Evolutionary conservation across 495 filamentous ascomycete species (phyloP).

Genomic region (Hyaloscypha bicolor): DNA sequence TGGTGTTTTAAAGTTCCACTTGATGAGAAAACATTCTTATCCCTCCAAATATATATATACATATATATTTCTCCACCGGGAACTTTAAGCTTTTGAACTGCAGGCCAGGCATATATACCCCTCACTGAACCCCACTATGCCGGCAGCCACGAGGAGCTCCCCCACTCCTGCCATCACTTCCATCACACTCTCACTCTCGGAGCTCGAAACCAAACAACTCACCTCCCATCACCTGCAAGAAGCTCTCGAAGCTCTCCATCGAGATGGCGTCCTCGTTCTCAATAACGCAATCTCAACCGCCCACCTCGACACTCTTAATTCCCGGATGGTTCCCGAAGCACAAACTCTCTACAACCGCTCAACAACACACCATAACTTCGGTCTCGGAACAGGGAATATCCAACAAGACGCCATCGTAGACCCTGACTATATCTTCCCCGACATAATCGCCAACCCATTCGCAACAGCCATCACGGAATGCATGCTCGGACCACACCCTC

Average conservation of each 20-base stretch:
- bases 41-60: background rate
- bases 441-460: slow-evolving; percentile 50
- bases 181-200: slow-evolving; percentile 6
- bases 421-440: slow-evolving; percentile 41
- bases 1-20: background rate
- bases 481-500: slow-evolving; percentile 46
- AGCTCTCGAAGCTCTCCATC: slow-evolving; percentile 38
- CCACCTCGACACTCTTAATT: slow-evolving; percentile 49
- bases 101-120: background rate
- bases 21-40: background rate
- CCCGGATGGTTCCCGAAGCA: slow-evolving; percentile 54
- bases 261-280: slow-evolving; percentile 62
- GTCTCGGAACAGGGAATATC: slow-evolving; percentile 51
- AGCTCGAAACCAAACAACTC: slow-evolving; percentile 8
- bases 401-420: slow-evolving; percentile 54
- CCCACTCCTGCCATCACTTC: slow-evolving; percentile 1
- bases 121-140: background rate
- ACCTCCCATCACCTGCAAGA: slow-evolving; percentile 16
- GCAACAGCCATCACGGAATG: slow-evolving; percentile 50
- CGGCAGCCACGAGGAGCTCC: background rate
- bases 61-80: background rate
- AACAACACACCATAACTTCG: slow-evolving; percentile 27
- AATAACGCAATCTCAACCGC: slow-evolving; percentile 47
- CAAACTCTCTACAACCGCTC: slow-evolving; percentile 42
- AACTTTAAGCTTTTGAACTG: background rate